phyloP scores from a whole-genome alignment of 192 early-diverging fungal species.

The Allomyces macrogynus region DNA sequence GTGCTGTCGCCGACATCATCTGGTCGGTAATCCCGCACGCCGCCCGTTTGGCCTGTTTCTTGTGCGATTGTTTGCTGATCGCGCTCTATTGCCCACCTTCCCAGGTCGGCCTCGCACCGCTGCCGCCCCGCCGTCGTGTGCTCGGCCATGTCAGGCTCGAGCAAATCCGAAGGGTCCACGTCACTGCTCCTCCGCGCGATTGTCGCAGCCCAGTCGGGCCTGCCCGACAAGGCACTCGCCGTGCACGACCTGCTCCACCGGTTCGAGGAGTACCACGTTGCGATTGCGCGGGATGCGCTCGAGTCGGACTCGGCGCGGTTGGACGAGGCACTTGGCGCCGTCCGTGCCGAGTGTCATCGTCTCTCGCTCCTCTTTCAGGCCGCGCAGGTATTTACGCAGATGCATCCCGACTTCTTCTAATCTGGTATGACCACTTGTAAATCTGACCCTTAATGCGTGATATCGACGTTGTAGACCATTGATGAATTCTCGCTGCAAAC shows the following conservation, averaged over 20 bases:
- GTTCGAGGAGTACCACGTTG: conserved; percentile 67
- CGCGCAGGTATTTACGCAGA: conserved; percentile 48
- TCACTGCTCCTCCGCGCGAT: conserved; percentile 37
- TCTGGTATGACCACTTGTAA: background rate
- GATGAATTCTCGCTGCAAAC: conserved; percentile 92
- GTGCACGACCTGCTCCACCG: conserved; percentile 59
- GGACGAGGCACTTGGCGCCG: too few relatives aligned
- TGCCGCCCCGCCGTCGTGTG: conserved; percentile 76
- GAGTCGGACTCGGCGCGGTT: conserved; percentile 36
- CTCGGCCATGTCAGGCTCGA: conserved; percentile 76
- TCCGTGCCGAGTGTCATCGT: conserved; percentile 37
- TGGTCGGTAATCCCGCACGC: conserved; percentile 28
- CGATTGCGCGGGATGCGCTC: conserved; percentile 33
- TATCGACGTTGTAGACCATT: conserved; percentile 25
- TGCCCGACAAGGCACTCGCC: conserved; percentile 14
- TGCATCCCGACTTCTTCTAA: background rate
- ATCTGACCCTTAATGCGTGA: conserved; percentile 1
- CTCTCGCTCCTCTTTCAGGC: conserved; percentile 76
- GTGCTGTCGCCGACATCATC: conserved; percentile 51
- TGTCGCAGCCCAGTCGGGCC: conserved; percentile 19
- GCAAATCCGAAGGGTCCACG: conserved; percentile 80
- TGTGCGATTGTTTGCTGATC: conserved; percentile 3
- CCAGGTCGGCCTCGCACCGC: background rate
- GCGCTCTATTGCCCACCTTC: background rate
- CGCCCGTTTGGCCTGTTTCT: background rate